phyloP scores from a whole-genome alignment of 257 asterid species.

The Mentha longifolia region DNA sequence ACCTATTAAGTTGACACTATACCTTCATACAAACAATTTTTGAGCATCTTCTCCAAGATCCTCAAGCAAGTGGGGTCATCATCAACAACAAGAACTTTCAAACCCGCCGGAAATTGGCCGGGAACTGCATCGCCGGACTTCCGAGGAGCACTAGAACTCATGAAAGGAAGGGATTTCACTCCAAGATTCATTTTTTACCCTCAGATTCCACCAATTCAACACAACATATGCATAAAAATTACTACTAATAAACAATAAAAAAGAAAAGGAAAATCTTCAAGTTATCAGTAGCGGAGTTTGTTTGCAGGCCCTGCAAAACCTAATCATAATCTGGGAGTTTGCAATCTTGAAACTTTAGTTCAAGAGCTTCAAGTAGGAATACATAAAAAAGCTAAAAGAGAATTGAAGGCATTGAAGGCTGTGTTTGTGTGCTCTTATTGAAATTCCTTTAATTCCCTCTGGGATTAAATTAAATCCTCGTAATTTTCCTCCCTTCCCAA shows the following conservation, averaged over 20 bases:
- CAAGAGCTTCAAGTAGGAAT: slow-evolving; percentile 21
- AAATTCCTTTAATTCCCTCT: slow-evolving; percentile 16
- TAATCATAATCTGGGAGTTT: slow-evolving; percentile 19
- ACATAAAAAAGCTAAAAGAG: slow-evolving; percentile 18
- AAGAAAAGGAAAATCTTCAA: not conserved
- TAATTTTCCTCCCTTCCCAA: not conserved
- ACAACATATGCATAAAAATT: slow-evolving; percentile 30
- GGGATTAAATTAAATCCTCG: slow-evolving; percentile 19
- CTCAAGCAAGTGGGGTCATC: slow-evolving; percentile 91
- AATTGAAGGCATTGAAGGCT: slow-evolving; percentile 28
- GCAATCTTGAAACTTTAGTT: slow-evolving; percentile 23
- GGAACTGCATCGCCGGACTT: slow-evolving; percentile 71
- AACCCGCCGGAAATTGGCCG: slow-evolving; percentile 87
- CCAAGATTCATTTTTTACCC: slow-evolving; percentile 67
- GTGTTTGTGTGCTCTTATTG: slow-evolving; percentile 29
- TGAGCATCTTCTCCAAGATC: slow-evolving; percentile 94
- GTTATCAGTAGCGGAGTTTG: slow-evolving; percentile 19
- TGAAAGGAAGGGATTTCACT: slow-evolving; percentile 50
- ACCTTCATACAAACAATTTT: slow-evolving; percentile 84
- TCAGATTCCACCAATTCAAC: slow-evolving; percentile 31
- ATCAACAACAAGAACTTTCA: slow-evolving; percentile 90
- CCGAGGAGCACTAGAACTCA: slow-evolving; percentile 55
- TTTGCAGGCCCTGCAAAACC: slow-evolving; percentile 33
- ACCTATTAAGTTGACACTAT: slow-evolving; percentile 23
- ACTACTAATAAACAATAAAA: not conserved